Base-by-base conservation (phyloP, 495 filamentous ascomycete genomes). In the Aspergillus hancockii region DNA sequence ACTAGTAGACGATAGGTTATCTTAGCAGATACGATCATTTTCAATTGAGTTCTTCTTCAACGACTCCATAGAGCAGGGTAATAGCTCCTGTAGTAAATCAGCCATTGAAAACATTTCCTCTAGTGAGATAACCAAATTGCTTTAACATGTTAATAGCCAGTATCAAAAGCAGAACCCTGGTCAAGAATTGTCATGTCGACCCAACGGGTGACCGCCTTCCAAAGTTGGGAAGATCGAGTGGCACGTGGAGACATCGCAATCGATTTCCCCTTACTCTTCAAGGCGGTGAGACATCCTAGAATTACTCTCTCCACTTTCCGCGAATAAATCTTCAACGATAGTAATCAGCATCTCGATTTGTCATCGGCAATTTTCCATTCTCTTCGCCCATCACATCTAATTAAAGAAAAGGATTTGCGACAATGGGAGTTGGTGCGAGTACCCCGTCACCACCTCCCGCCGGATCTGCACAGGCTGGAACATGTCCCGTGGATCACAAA, bases 401-500 rank as follows among this genome's bases (percentile, higher is more conserved):
- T 32, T 22, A 40, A 30, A 58, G 36, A 46, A 45, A 46, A 55
- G 22, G 47, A 54, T 32, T 22, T 8, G 19, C 12, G 43, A 62
- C 46, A 43, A 79, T 79, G 76, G 76, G 76, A 13, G 71, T 74
- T 36, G 69, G 64, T 58, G 74, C 71, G 54, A 79, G 77, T 60
- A 79, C 78, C 51, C 73, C 75, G 23, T 65, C 70, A n/a, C 9
- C 60, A 13, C 53, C 67, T 43, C 38, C 67, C 32, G 51, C 67
- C 36, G 60, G 67, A 41, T 62, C 64, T 23, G 30, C 71, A 34
- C 62, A 70, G 56, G 68, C 69, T 30, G 65, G 66, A 63, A 71
- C 80, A 60, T 97, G 94, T 65, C 94, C 94, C 2, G 90, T 97
- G 60, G 92, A 97, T 74, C 89, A 90, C 67, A 88, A 89, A 66